Evolutionary conservation across 768 basidiomycete species (phyloP).

Genomic region (Artomyces pyxidatus): DNA sequence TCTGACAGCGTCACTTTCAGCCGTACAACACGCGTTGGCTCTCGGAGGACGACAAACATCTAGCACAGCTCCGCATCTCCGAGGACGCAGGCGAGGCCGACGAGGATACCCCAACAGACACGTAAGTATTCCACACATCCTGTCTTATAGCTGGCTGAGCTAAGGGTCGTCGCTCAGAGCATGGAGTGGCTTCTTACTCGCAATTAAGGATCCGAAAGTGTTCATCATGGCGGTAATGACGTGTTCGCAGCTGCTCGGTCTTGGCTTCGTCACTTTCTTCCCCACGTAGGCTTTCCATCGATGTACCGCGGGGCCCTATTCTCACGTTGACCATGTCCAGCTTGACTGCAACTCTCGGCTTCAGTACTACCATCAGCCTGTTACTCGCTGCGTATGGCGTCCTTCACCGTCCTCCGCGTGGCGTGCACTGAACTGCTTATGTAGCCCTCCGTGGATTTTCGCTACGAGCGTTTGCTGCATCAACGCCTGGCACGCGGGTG

Average conservation of each 20-base stretch:
- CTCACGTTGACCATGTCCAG: slow-evolving; percentile 25
- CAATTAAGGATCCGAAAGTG: slow-evolving; percentile 48
- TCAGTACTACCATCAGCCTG: slow-evolving; percentile 48
- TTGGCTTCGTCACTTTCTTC: slow-evolving; percentile 58
- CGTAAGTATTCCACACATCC: slow-evolving; percentile 39
- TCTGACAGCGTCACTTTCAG: slow-evolving; percentile 21
- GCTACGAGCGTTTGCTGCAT: slow-evolving; percentile 39
- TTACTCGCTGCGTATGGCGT: slow-evolving; percentile 55
- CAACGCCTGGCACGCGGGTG: slow-evolving; percentile 50
- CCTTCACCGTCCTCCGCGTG: slow-evolving; percentile 2
- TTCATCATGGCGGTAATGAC: slow-evolving; percentile 45
- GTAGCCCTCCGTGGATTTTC: slow-evolving; percentile 61
- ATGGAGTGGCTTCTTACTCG: slow-evolving; percentile 45
- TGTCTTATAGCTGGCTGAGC: no score
- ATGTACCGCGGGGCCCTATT: no score
- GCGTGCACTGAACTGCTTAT: not conserved
- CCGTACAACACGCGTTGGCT: slow-evolving; percentile 60
- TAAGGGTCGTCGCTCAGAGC: no score
- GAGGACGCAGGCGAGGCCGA: slow-evolving; percentile 67
- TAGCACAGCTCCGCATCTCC: slow-evolving; percentile 60
- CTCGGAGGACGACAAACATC: slow-evolving; percentile 36
- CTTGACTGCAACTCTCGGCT: slow-evolving; percentile 52
- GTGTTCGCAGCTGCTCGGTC: slow-evolving; percentile 41
- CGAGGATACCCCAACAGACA: slow-evolving; percentile 45
- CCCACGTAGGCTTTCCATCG: slow-evolving; percentile 34